A percentile compares a stretch with the other conserved stretches of the same genome.
phyloP scores from a whole-genome alignment of 2,329 filamentous ascomycete species.

The Pseudogymnoascus pannorum region DNA sequence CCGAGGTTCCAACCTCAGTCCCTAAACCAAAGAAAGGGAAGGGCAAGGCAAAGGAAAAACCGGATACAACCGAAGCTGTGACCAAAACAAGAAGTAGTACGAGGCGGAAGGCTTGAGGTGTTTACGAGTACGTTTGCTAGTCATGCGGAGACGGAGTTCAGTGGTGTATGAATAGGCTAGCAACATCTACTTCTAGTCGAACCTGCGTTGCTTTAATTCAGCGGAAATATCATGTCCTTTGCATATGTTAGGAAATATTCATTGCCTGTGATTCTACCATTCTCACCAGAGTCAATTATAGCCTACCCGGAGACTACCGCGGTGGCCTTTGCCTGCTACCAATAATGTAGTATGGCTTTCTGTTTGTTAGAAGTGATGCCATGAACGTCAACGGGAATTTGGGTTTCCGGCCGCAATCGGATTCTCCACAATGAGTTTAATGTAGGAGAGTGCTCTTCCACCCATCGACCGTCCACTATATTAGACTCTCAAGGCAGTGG shows the following conservation, averaged over 20 bases:
- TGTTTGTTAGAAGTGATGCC: neutral
- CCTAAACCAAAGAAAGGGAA: constrained; percentile 16
- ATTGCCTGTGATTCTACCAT: neutral
- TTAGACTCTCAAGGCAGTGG: neutral
- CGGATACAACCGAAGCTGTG: constrained; percentile 27
- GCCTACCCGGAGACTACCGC: neutral
- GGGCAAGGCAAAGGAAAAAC: constrained; percentile 37
- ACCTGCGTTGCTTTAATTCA: neutral
- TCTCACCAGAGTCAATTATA: neutral
- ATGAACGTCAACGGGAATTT: neutral
- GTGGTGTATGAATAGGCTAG: neutral
- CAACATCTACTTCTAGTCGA: neutral
- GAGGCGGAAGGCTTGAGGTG: neutral
- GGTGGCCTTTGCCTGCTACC: neutral
- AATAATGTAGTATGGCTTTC: neutral
- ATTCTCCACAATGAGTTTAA: neutral
- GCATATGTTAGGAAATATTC: neutral
- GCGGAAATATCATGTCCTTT: neutral
- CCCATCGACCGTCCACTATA: neutral
- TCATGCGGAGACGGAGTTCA: neutral
- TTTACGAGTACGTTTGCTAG: neutral
- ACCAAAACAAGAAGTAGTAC: neutral
- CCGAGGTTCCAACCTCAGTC: constrained; percentile 4
- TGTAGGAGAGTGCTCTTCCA: neutral
- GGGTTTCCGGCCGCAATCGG: neutral